These are phyloP conservation scores for Salvia sclarea DNA, from an alignment of 305 asterid species.

Conservation along the genomic window DNA sequence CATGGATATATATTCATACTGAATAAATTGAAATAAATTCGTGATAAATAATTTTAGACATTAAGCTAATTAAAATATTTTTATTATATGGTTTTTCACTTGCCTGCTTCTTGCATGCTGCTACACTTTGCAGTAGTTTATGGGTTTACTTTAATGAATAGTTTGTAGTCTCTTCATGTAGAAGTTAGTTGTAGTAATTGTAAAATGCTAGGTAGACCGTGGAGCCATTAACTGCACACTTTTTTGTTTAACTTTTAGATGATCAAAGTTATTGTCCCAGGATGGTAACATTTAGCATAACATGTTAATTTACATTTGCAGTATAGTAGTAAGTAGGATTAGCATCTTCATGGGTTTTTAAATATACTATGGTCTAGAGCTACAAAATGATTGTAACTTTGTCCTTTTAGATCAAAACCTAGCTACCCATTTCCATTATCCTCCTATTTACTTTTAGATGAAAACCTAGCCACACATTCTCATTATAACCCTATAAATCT, in stretches of 20 bases:
- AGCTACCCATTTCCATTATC: conserved; percentile 14
- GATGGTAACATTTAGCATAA: conserved; percentile 20
- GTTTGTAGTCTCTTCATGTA: not conserved
- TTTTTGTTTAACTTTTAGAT: conserved; percentile 26
- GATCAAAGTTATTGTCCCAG: conserved; percentile 24
- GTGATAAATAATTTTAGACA: too few relatives aligned
- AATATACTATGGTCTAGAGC: conserved; percentile 26
- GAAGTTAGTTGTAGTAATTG: conserved; percentile 18
- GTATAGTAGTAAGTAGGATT: conserved; percentile 11
- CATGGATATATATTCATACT: too few relatives aligned
- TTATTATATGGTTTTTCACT: too few relatives aligned
- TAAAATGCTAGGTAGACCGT: conserved; percentile 23
- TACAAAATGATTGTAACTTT: conserved; percentile 30
- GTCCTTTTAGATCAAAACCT: conserved; percentile 27
- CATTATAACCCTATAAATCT: conserved; percentile 25
- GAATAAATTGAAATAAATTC: too few relatives aligned
- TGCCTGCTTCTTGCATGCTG: too few relatives aligned
- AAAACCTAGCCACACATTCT: conserved; percentile 22
- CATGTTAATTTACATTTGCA: conserved; percentile 24
- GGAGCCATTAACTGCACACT: conserved; percentile 30
- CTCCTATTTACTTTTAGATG: conserved; percentile 19
- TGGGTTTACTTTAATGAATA: not conserved
- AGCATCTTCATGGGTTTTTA: conserved; percentile 24
- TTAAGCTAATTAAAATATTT: too few relatives aligned
- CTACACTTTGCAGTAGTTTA: not conserved